A percentile compares a stretch with the other conserved stretches of the same genome.
Conservation (phyloP, 352 stramenopile species). For the Salisapilia sapeloensis region DNA sequence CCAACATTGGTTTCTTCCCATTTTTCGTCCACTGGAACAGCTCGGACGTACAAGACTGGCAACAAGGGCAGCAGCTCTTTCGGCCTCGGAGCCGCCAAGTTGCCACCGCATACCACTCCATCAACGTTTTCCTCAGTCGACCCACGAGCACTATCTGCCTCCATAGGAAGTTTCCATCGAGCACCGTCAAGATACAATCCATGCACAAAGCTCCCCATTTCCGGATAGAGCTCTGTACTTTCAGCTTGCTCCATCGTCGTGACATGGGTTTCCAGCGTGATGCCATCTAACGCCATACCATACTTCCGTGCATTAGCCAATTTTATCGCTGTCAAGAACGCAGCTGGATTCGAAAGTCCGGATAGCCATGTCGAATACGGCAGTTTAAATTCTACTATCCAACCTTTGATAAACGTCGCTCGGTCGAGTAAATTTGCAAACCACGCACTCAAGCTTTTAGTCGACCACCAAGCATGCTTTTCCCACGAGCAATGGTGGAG, state of each 20-base stretch:
- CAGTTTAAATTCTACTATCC: conserved; percentile 48
- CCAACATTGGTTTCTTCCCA: conserved; percentile 92
- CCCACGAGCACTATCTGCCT: conserved; percentile 69
- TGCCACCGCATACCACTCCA: conserved; percentile 68
- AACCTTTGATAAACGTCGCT: conserved; percentile 35
- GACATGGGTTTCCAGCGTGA: conserved; percentile 90
- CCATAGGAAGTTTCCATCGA: conserved; percentile 57
- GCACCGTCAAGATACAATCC: conserved; percentile 91
- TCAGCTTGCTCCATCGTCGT: conserved; percentile 51
- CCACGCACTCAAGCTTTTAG: conserved; percentile 64
- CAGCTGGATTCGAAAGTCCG: conserved; percentile 63
- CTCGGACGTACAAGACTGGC: conserved; percentile 89
- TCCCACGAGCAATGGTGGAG: conserved; percentile 67
- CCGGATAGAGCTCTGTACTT: conserved; percentile 43
- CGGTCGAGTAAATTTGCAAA: conserved; percentile 70
- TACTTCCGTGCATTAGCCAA: conserved; percentile 75
- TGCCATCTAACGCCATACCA: conserved; percentile 79
- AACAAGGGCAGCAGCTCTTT: conserved; percentile 86
- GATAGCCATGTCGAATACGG: conserved; percentile 75
- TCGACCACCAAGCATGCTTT: conserved; percentile 64
- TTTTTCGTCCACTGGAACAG: conserved; percentile 73
- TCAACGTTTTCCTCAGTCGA: conserved; percentile 75
- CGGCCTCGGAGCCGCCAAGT: conserved; percentile 78
- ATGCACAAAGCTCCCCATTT: conserved; percentile 87
- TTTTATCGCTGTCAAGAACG: conserved; percentile 78